These are phyloP conservation scores for Salix purpurea DNA, from an alignment of 345 rosid species.

Conservation along the genomic window DNA sequence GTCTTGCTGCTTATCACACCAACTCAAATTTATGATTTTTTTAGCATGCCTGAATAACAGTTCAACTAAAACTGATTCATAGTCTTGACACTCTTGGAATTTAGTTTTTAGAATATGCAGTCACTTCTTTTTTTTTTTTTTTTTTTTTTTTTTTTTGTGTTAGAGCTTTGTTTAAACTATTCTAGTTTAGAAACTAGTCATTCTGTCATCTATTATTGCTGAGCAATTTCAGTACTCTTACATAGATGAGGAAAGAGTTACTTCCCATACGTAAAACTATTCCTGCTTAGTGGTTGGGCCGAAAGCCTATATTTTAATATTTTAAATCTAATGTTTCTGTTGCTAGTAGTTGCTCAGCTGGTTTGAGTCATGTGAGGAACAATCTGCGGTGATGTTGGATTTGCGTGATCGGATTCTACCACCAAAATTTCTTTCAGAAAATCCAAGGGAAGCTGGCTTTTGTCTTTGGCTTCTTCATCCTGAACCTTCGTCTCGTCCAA, in stretches of 20 bases:
- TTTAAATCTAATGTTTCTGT: conserved; percentile 22
- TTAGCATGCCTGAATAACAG: background rate
- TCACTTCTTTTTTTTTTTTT: background rate
- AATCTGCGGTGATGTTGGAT: conserved; percentile 48
- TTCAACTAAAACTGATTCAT: background rate
- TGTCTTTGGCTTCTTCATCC: conserved; percentile 90
- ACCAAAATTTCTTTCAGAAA: conserved; percentile 55
- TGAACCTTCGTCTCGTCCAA: conserved; percentile 62
- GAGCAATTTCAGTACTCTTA: background rate
- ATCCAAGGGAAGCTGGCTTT: conserved; percentile 66
- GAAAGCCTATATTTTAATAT: background rate
- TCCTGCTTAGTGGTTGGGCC: background rate
- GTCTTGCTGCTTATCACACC: background rate
- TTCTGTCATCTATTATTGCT: no score
- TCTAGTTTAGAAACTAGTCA: background rate
- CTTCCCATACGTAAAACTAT: background rate
- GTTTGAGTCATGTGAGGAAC: conserved; percentile 49
- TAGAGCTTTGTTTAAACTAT: background rate
- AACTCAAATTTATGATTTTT: background rate
- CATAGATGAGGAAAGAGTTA: background rate
- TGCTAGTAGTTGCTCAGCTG: conserved; percentile 55
- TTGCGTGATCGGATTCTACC: conserved; percentile 63
- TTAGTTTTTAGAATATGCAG: background rate
- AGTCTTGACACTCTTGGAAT: no score
- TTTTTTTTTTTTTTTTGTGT: background rate